Evolutionary conservation across 2,329 filamentous ascomycete species (phyloP), one percentile per base, ranked within the genome.

Genomic region (Pseudovirgaria hyperparasitica): DNA sequence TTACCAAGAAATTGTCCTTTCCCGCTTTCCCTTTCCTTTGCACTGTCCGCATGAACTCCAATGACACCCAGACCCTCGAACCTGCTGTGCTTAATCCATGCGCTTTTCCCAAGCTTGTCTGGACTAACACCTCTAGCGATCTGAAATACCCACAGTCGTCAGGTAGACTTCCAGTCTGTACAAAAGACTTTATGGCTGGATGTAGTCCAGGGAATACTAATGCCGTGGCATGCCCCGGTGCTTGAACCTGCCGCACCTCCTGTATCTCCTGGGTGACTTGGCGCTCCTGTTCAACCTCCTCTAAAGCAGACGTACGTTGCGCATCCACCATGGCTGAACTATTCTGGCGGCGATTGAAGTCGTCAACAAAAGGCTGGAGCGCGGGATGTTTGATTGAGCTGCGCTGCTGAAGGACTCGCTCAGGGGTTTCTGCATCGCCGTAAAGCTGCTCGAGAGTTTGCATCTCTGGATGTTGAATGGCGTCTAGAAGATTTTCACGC

Each of bases 371-470:
- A n/a, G 3, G 13, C 11, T 25, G 17, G 10, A 25, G 27, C 11
- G 12, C 22, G 10, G 26, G 34, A 34, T 2, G 9, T 41, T 36
- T 5, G 21, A 29, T 15, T 4, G 21, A 26, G n/a, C 14, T 16
- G 25, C 21, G 11, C 16, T 16, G 16, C 19, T 20, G 19, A n/a
- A n/a, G n/a, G n/a, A n/a, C n/a, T n/a, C n/a, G n/a, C n/a, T n/a
- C n/a, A n/a, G 11, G 23, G 27, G 17, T 23, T 31, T 7, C 26
- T 4, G 6, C 19, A 13, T 17, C 24, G 11, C 54, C 60, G 33
- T 77, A 77, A 4, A 76, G 53, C 12, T 70, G 52, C 11, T 65
- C 54, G 0, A 77, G 41, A 0, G 63, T 67, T 29, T 70, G 67
- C 2, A 62, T 55, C 33, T 77, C 72, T 0, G 53, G 47, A 18